Evolutionary conservation across 1,284 basidiomycete genomes (phyloP).

Genomic region (Phenoliferia sp.): DNA sequence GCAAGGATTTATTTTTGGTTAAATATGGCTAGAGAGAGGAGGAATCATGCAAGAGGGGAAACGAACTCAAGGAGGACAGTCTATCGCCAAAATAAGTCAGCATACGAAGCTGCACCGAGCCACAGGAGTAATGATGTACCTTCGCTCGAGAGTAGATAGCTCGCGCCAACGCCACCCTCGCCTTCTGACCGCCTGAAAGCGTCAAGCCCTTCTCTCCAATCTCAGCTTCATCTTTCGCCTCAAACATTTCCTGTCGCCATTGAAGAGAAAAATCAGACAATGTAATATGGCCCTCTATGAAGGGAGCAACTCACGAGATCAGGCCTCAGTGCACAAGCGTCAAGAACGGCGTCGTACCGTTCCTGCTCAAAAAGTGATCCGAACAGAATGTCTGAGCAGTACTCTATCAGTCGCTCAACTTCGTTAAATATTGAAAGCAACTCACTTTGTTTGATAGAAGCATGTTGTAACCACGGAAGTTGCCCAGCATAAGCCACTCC

Average conservation of each 20-base stretch:
- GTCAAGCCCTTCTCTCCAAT: slow-evolving; percentile 64
- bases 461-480: slow-evolving; percentile 59
- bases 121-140: slow-evolving; percentile 57
- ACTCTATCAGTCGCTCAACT: background rate
- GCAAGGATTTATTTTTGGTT: too few relatives aligned
- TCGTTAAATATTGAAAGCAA: background rate
- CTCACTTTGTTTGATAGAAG: slow-evolving; percentile 13
- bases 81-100: slow-evolving; percentile 57
- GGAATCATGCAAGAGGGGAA: too few relatives aligned
- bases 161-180: slow-evolving; percentile 74
- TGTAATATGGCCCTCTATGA: too few relatives aligned
- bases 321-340: slow-evolving; percentile 76
- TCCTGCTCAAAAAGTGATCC: slow-evolving; percentile 71
- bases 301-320: slow-evolving; percentile 53
- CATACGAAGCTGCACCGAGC: slow-evolving; percentile 69
- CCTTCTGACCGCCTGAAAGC: slow-evolving; percentile 54
- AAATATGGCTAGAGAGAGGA: too few relatives aligned
- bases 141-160: slow-evolving; percentile 70
- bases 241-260: slow-evolving; percentile 60
- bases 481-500: slow-evolving; percentile 31
- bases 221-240: slow-evolving; percentile 66
- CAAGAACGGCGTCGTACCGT: slow-evolving; percentile 59
- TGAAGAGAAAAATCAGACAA: background rate
- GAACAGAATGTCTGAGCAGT: slow-evolving; percentile 61
- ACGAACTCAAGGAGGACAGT: slow-evolving; percentile 44